Conservation (phyloP, 768 basidiomycete genomes). For the Boletus huronensis region DNA sequence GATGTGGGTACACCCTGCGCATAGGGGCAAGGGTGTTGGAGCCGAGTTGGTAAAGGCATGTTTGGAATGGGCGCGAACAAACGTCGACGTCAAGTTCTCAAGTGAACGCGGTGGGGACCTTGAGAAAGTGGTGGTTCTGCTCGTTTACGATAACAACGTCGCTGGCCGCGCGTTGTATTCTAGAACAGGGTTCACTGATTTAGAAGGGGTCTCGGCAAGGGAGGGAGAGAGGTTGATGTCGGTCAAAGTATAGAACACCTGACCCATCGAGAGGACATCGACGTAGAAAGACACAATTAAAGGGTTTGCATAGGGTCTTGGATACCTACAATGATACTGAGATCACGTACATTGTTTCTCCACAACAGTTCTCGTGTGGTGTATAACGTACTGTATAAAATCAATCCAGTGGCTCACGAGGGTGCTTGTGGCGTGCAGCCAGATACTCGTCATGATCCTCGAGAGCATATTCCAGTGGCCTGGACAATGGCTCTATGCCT, state of each 20-base stretch:
- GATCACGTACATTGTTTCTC: background rate
- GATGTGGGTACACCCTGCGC: conserved; percentile 31
- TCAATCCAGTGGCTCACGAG: background rate
- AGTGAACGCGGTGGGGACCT: background rate
- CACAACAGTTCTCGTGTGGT: background rate
- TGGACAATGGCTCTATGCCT: conserved; percentile 19
- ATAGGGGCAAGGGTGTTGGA: conserved; percentile 24
- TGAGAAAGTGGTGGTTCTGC: conserved; percentile 19
- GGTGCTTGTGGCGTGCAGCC: background rate
- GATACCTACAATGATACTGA: background rate
- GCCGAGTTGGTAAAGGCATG: conserved; percentile 13
- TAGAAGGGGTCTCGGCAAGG: conserved; percentile 1
- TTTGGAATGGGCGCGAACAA: conserved; percentile 24
- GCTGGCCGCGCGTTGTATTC: conserved; percentile 18
- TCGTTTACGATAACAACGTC: conserved; percentile 14
- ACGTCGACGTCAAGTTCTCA: conserved; percentile 12
- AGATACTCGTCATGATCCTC: conserved; percentile 8
- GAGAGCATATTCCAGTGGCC: conserved; percentile 7
- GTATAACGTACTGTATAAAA: background rate
- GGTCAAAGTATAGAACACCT: conserved; percentile 33
- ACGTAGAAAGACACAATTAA: background rate
- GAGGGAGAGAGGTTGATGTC: conserved; percentile 24
- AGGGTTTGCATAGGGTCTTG: background rate
- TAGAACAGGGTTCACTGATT: conserved; percentile 19
- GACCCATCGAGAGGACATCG: background rate